phyloP scores from a whole-genome alignment of 2,329 filamentous ascomycete genomes.

The Gliomastix tumulicola region DNA sequence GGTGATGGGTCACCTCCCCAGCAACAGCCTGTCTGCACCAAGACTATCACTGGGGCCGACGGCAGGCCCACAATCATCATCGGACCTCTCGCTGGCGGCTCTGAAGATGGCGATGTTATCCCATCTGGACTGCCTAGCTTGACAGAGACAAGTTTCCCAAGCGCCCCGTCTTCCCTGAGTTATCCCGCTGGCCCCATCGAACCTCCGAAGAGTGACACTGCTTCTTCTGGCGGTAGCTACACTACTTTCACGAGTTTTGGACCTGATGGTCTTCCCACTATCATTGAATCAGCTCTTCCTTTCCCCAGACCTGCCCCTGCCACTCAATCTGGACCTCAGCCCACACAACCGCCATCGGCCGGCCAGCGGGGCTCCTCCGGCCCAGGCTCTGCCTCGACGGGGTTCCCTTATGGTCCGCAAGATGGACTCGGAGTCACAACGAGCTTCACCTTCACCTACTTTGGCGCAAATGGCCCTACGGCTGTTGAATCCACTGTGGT shows the following conservation, averaged over 20 bases:
- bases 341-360: background rate
- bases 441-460: constrained; percentile 9
- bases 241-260: constrained; percentile 3
- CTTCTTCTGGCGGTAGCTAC: no score
- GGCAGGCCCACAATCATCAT: constrained; percentile 5
- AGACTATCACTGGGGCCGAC: constrained; percentile 2
- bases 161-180: no score
- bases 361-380: no score
- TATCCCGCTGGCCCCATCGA: no score
- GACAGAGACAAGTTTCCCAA: no score
- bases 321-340: constrained; percentile 8
- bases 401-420: constrained; percentile 1
- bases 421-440: constrained; percentile 5
- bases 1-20: background rate
- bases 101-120: background rate
- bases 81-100: background rate
- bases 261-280: constrained; percentile 1
- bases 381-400: background rate
- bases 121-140: background rate
- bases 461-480: constrained; percentile 7
- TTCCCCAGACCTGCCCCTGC: constrained; percentile 9
- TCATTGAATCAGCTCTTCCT: constrained; percentile 2
- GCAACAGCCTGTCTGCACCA: background rate
- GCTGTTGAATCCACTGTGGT: constrained; percentile 4
- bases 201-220: no score